A percentile compares a stretch with the other conserved stretches of the same genome.
Evolutionary conservation across 192 early-diverging fungal species (phyloP).

Genomic region (Mortierella alpina): DNA sequence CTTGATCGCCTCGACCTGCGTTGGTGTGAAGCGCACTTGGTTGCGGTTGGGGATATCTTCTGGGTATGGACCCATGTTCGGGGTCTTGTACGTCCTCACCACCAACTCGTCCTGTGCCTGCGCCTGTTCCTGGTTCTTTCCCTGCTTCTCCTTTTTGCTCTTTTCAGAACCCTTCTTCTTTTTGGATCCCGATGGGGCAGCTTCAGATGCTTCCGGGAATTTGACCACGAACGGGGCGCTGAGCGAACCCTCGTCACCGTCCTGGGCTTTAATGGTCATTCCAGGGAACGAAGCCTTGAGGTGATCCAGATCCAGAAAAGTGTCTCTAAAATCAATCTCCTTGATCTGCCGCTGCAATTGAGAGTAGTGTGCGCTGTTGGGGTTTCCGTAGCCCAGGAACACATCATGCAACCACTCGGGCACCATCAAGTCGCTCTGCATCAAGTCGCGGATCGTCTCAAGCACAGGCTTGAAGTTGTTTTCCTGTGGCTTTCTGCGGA

Average conservation of each 20-base stretch:
- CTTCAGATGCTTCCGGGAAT: conserved; percentile 64
- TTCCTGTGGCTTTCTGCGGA: conserved; percentile 88
- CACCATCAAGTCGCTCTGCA: conserved; percentile 84
- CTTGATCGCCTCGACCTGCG: conserved; percentile 88
- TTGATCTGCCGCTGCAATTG: conserved; percentile 63
- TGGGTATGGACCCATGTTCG: conserved; percentile 81
- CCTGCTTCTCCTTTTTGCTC: conserved; percentile 52
- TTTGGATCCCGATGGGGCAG: conserved; percentile 20
- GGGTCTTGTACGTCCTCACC: conserved; percentile 71
- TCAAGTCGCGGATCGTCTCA: conserved; percentile 90
- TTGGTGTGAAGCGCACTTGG: conserved; percentile 84
- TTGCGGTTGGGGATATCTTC: conserved; percentile 78
- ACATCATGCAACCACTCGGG: conserved; percentile 93
- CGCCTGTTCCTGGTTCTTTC: conserved; percentile 7
- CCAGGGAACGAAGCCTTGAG: conserved; percentile 72
- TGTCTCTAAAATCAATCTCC: conserved; percentile 87
- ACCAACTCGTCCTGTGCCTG: conserved; percentile 59
- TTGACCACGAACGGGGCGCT: conserved; percentile 82
- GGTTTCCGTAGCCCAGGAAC: conserved; percentile 97
- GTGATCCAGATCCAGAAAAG: conserved; percentile 88
- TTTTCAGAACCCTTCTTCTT: conserved; percentile 55
- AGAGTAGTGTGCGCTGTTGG: conserved; percentile 77
- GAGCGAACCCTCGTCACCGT: conserved; percentile 44
- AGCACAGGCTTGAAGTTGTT: conserved; percentile 95
- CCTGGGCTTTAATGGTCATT: conserved; percentile 55